phyloP scores from a whole-genome alignment of 2,329 filamentous ascomycete genomes.

The Aspergillus vadensis region DNA sequence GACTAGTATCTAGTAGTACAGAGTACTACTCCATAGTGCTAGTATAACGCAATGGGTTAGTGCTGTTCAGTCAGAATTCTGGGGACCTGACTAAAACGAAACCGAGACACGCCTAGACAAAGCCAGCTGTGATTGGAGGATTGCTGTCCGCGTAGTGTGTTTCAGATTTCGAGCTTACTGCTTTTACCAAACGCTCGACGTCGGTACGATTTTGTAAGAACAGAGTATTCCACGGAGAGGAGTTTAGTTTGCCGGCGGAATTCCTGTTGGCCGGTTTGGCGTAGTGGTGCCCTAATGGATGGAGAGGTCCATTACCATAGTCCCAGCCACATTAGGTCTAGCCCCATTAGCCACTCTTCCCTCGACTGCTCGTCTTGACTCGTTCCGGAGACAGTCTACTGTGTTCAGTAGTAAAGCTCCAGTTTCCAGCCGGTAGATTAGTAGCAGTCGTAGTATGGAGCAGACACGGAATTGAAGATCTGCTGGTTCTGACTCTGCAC shows the following conservation, averaged over 20 bases:
- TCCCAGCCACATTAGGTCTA: background rate
- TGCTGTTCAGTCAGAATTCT: background rate
- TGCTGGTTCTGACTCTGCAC: background rate
- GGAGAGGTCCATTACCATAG: background rate
- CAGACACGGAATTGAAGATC: background rate
- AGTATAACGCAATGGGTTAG: no score
- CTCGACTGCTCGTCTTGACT: background rate
- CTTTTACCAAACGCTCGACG: background rate
- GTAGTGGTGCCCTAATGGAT: background rate
- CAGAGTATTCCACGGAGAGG: background rate
- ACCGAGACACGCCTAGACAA: constrained; percentile 3
- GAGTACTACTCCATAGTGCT: no score
- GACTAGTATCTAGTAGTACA: no score
- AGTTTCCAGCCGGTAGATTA: no score
- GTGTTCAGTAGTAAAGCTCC: background rate
- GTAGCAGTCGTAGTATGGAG: background rate
- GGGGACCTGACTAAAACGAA: constrained; percentile 4
- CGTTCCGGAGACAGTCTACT: background rate
- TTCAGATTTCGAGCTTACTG: constrained; percentile 22
- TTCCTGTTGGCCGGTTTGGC: background rate
- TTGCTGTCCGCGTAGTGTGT: constrained; percentile 18
- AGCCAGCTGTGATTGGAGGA: constrained; percentile 18
- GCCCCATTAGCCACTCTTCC: background rate
- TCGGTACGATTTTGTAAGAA: no score
- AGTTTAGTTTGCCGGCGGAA: background rate